These are phyloP conservation scores for Jamesozyma spencerorum DNA, from an alignment of 805 yeast genomes.

Conservation along the genomic window DNA sequence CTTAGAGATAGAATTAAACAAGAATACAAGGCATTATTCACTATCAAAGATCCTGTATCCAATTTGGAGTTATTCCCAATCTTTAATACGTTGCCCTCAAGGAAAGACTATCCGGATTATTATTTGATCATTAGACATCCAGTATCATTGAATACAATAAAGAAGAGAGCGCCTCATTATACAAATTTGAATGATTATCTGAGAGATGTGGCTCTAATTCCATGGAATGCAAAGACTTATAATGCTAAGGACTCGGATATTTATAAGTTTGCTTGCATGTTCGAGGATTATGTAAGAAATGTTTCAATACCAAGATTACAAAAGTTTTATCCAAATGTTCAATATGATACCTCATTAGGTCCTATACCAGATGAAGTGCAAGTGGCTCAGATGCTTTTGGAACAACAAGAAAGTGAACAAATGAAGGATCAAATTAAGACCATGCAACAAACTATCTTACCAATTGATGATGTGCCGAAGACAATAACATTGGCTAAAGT, in stretches of 20 bases:
- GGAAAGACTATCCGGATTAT: slow-evolving; percentile 63
- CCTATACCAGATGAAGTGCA: slow-evolving; percentile 46
- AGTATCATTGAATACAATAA: slow-evolving; percentile 68
- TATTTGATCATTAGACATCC: slow-evolving; percentile 72
- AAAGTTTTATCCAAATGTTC: slow-evolving; percentile 27
- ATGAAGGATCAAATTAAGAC: not conserved
- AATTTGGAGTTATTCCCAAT: slow-evolving; percentile 25
- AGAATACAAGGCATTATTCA: slow-evolving; percentile 19
- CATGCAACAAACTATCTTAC: slow-evolving; percentile 4
- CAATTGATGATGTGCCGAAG: too few relatives aligned
- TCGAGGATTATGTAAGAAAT: slow-evolving; percentile 35
- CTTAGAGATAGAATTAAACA: slow-evolving; percentile 4
- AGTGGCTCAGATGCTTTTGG: not conserved
- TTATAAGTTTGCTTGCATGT: slow-evolving; percentile 53
- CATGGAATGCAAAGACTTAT: slow-evolving; percentile 84
- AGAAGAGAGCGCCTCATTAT: slow-evolving; percentile 51
- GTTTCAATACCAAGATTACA: slow-evolving; percentile 30
- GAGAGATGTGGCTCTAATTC: slow-evolving; percentile 69
- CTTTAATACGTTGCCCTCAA: slow-evolving; percentile 46
- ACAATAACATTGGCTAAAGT: too few relatives aligned
- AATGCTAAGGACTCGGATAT: slow-evolving; percentile 63
- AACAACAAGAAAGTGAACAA: not conserved
- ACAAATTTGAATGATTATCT: slow-evolving; percentile 57
- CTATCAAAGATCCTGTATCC: slow-evolving; percentile 19
- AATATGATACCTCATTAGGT: slow-evolving; percentile 46